Base-by-base conservation (phyloP, 2,329 filamentous ascomycete genomes). In the Trichoderma gracile region DNA sequence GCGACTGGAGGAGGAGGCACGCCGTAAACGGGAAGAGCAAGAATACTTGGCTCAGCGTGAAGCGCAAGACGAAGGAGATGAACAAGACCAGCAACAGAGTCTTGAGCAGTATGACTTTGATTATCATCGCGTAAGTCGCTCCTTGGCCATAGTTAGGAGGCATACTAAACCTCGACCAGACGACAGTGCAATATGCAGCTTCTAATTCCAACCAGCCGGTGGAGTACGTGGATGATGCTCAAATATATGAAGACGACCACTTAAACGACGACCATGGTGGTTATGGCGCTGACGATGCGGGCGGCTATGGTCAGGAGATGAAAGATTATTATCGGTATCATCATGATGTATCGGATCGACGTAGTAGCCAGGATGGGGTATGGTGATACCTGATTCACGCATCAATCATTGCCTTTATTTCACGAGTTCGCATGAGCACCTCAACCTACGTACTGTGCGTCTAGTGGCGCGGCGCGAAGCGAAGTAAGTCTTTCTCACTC, bases 1-100 rank as follows among this genome's bases (percentile, higher is more conserved):
- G 72, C 81, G 82, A 59, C 76, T 85, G 59, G 84, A 87, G 66
- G 83, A 86, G 62, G 83, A 84, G 69, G 78, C 81, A 56, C 76
- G 78, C 52, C 78, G 81, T 40, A 81, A 81, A 68, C 80, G 81
- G 62, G 79, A 81, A 66, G 80, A 83, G 69, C 75, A 83, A 69
- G 78, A 82, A 68, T 80, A 82, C 64, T 67, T 80, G 65, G 77
- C 80, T 55, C 80, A 81, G 67, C 80, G 81, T 66, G 75, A 79
- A 73, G 69, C 77, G 76, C 72, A 80, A 75, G 72, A 73, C 65
- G 78, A 73, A n/a, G 78, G 81, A 66, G 80, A 81, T 46, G 75
- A 74, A 60, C 78, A 81, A 63, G 78, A 82, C 46, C 74, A 74
- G 58, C 78, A 81, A 60, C 78, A 82, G 67, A 78, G 79, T 66